Percentiles rank a stretch among this genome's conserved stretches.
Conservation (phyloP, 192 early-diverging fungal species). For the Thoreauomyces humboldtii region DNA sequence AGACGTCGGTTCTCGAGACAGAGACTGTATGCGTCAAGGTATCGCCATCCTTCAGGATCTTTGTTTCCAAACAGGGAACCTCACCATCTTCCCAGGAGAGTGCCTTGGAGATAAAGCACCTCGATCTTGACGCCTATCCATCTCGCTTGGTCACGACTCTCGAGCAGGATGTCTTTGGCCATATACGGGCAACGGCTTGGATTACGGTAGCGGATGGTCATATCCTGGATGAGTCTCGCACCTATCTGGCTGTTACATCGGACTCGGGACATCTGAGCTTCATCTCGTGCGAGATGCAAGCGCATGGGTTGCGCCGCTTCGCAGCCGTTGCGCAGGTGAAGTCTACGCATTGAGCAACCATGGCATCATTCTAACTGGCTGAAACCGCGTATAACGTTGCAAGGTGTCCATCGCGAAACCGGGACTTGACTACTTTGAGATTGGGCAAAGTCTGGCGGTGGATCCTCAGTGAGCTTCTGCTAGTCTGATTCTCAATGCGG, state of each 20-base stretch:
- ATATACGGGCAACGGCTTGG: not conserved
- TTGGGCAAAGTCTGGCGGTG: conserved; percentile 32
- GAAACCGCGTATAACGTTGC: not conserved
- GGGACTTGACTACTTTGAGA: conserved; percentile 24
- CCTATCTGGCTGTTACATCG: conserved; percentile 10
- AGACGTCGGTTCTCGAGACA: not conserved
- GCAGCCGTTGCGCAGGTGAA: conserved; percentile 3
- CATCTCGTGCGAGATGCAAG: not conserved
- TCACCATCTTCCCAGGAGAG: not conserved
- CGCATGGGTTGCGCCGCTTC: not conserved
- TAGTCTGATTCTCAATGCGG: not conserved
- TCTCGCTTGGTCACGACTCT: not conserved
- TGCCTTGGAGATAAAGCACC: not conserved
- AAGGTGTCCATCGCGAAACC: conserved; percentile 28
- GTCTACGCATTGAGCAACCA: not conserved
- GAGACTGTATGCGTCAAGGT: conserved; percentile 5
- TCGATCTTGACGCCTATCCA: not conserved
- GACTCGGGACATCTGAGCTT: conserved; percentile 35
- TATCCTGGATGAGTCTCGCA: not conserved
- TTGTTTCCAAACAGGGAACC: not conserved
- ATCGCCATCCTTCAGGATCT: no score
- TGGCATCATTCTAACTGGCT: not conserved
- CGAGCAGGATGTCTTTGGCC: conserved; percentile 18
- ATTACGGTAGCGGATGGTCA: not conserved
- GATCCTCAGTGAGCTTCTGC: conserved; percentile 29